Evolutionary conservation across 164 flowering plant genomes (phyloP), one percentile per base, ranked within the genome.

Genomic region (Sextonia rubra): DNA sequence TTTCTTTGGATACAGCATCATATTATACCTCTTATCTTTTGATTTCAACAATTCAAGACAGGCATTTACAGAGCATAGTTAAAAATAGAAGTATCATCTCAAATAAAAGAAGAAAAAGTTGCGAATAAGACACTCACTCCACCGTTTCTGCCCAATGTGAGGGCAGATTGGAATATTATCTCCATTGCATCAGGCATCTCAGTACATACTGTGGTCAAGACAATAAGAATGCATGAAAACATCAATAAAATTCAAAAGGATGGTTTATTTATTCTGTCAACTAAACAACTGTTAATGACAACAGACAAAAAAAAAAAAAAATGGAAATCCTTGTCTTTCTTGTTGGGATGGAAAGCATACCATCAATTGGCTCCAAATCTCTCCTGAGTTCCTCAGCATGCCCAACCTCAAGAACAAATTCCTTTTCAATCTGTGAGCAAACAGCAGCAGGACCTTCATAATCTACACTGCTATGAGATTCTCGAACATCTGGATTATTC

Each of bases 111-210:
- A 14, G n/a, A 52, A 15, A 52, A 52, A 20, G 58, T 20, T 4
- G 49, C 12, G 7, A 52, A 52, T 17, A 20, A 32, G 49, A 71
- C 64, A 88, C 99, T 89, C 71, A 95, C 99, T 25, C 92, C 99
- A 37, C 94, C 99, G 83, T 70, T 69, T 83, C 90, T 88, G 48
- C 98, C 99, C 12, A 89, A 72, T 61, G 86, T 81, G 70, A 95
- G 92, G 64, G 99, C 97, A 75, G 91, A 86, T 75, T 91, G 97
- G 81, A 85, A 95, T 82, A 93, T 91, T 25, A 81, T 80, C 82
- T 95, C 99, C 94, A 93, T 86, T 65, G 99, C 94, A 82, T 95
- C 98, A 20, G 99, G 99, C 95, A 95, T 89, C 77, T 90, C 93
- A 23, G 74, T 73, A 73, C 78, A 82, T 75, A 94, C 99, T 95